These are phyloP conservation scores for Arxiozyma bovina DNA, from an alignment of 1,139 yeast genomes.

Conservation along the genomic window DNA sequence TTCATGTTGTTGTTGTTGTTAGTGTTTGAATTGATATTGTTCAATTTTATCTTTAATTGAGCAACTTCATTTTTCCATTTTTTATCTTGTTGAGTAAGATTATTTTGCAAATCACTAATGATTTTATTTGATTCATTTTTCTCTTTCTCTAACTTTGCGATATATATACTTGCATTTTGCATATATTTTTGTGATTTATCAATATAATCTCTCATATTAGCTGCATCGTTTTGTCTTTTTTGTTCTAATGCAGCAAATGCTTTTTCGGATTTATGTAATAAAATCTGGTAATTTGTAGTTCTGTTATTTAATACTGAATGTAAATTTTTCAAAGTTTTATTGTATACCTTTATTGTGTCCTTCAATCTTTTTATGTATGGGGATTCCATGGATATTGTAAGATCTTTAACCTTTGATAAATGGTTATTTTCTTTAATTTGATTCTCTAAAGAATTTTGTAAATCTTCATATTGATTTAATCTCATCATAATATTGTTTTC, in stretches of 20 bases:
- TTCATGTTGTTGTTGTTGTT: not conserved
- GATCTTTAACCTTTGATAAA: not conserved
- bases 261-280: not conserved
- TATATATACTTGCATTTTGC: not conserved
- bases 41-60: not conserved
- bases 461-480: slow-evolving; percentile 1
- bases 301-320: slow-evolving; percentile 1
- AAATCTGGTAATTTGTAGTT: slow-evolving; percentile 1
- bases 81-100: not conserved
- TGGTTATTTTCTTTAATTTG: not conserved
- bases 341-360: not conserved
- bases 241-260: not conserved
- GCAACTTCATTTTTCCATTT: not conserved
- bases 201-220: slow-evolving; percentile 1
- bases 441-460: slow-evolving; percentile 3
- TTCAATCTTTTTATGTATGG: slow-evolving; percentile 2
- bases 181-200: not conserved
- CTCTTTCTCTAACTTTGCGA: not conserved
- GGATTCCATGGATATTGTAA: not conserved
- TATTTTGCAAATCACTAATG: not conserved
- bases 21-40: not conserved
- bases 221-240: not conserved
- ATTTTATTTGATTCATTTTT: not conserved
- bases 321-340: not conserved
- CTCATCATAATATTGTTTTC: not conserved